Conservation (phyloP, 495 filamentous ascomycete species). For the Acidomyces sp. region DNA sequence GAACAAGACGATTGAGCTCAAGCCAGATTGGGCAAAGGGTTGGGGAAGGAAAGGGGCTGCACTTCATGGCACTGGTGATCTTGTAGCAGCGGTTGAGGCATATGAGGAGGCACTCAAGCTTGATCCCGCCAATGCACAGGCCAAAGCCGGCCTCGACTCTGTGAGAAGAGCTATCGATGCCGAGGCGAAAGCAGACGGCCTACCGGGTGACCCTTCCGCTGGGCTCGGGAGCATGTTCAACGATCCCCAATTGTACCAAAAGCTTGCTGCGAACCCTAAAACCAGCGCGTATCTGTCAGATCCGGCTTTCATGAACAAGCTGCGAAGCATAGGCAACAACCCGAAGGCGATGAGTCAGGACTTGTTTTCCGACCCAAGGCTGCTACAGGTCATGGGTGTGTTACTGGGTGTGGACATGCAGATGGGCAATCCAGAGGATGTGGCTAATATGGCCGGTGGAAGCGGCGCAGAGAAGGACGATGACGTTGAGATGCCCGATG, state of each 20-base stretch:
- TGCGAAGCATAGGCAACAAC: slow-evolving; percentile 66
- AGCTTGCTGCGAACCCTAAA: slow-evolving; percentile 87
- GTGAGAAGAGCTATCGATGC: slow-evolving; percentile 80
- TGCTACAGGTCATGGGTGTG: slow-evolving; percentile 89
- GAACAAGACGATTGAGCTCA: slow-evolving; percentile 79
- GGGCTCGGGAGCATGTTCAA: slow-evolving; percentile 85
- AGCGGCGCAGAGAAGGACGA: slow-evolving; percentile 35
- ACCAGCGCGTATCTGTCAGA: slow-evolving; percentile 77
- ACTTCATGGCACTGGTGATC: slow-evolving; percentile 71
- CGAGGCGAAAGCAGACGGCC: slow-evolving; percentile 57
- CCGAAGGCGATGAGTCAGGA: slow-evolving; percentile 65
- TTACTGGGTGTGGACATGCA: slow-evolving; percentile 89
- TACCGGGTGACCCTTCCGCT: slow-evolving; percentile 50
- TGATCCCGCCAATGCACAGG: slow-evolving; percentile 82
- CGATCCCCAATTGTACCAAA: slow-evolving; percentile 77
- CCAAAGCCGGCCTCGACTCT: slow-evolving; percentile 70
- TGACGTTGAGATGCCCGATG: slow-evolving; percentile 67
- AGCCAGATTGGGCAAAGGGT: slow-evolving; percentile 96
- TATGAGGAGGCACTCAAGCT: slow-evolving; percentile 86
- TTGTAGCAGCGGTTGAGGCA: slow-evolving; percentile 69
- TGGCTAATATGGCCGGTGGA: slow-evolving; percentile 31
- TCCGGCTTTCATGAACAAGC: slow-evolving; percentile 74
- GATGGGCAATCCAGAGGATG: slow-evolving; percentile 49
- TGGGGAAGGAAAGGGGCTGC: slow-evolving; percentile 87
- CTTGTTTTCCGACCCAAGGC: slow-evolving; percentile 67